Evolutionary conservation across 108 stramenopile genomes (phyloP), one percentile per base, ranked within the genome.

Genomic region (Chaetoceros tenuissimus): DNA sequence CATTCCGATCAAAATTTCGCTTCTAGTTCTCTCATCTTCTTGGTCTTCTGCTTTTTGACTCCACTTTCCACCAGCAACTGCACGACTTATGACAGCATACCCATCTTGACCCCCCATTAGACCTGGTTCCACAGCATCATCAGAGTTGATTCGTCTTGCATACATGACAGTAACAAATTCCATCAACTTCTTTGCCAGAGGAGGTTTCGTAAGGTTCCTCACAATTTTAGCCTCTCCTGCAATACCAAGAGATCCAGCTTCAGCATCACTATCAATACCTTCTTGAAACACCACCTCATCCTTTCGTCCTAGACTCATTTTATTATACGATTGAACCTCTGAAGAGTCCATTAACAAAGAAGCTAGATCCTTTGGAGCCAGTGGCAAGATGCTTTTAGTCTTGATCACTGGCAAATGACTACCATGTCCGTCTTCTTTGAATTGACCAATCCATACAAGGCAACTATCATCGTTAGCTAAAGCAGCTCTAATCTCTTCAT

Each of bases 1-100:
- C n/a, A 92, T 83, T 21, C 91, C 91, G 34, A 92, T 55, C 48
- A 92, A 68, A 31, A 92, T 92, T 48, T 92, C 87, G 49, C 72
- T 84, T 8, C 81, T 65, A 25, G 67, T 55, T 27, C 63, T 28
- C 10, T 66, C 63, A 13, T 19, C 21, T 60, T 60, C 27, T 20
- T 60, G 49, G 1, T 17, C 26, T 3, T 66, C 72, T 10, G 8
- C 17, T 18, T 60, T 44, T 13, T 45, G 18, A 45, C 62, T 55
- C 43, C 66, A 72, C 45, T 63, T 50, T 3, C 75, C 73, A 26
- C 66, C 69, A 28, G 34, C 64, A 20, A 78, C 73, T 20, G 86
- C 86, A n/a, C 86, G 72, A 59, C 86, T 92, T n/a, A 92, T 82
- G 20, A 88, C 81, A 2, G 88, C 34, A 57, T 81, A 84, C 8